Conservation (phyloP, 352 stramenopile genomes). For the Globisporangium spiculum region DNA sequence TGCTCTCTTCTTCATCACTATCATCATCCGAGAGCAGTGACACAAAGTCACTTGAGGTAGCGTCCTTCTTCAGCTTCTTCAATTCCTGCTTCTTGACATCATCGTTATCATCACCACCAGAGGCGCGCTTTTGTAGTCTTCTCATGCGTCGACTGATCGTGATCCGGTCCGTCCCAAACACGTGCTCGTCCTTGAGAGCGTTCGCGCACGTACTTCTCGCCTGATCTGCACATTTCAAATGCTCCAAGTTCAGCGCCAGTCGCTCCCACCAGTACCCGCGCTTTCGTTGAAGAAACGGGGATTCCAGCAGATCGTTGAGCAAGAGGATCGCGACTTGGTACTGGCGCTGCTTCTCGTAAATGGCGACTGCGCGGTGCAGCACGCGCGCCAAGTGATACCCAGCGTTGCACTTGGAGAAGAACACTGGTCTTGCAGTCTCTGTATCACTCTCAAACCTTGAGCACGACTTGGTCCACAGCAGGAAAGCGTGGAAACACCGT, state of each 20-base stretch:
- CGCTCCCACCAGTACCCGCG: slow-evolving; percentile 75
- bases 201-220: slow-evolving; percentile 45
- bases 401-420: slow-evolving; percentile 66
- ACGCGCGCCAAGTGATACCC: slow-evolving; percentile 66
- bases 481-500: slow-evolving; percentile 42
- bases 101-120: background rate
- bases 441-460: background rate
- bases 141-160: slow-evolving; percentile 44
- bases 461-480: slow-evolving; percentile 33
- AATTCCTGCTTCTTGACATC: background rate
- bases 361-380: slow-evolving; percentile 43
- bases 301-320: slow-evolving; percentile 59
- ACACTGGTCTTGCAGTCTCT: slow-evolving; percentile 26
- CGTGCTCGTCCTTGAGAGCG: slow-evolving; percentile 51
- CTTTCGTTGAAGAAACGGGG: slow-evolving; percentile 56
- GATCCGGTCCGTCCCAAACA: slow-evolving; percentile 54
- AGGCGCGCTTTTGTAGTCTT: slow-evolving; percentile 35
- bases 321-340: slow-evolving; percentile 67
- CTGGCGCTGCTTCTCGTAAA: slow-evolving; percentile 79
- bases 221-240: slow-evolving; percentile 61
- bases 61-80: background rate
- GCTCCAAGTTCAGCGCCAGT: slow-evolving; percentile 69
- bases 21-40: slow-evolving; percentile 20
- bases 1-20: background rate
- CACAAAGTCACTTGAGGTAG: slow-evolving; percentile 11